Base-by-base conservation (phyloP, 169 alveolate species). In the Plasmodium vinckei region DNA sequence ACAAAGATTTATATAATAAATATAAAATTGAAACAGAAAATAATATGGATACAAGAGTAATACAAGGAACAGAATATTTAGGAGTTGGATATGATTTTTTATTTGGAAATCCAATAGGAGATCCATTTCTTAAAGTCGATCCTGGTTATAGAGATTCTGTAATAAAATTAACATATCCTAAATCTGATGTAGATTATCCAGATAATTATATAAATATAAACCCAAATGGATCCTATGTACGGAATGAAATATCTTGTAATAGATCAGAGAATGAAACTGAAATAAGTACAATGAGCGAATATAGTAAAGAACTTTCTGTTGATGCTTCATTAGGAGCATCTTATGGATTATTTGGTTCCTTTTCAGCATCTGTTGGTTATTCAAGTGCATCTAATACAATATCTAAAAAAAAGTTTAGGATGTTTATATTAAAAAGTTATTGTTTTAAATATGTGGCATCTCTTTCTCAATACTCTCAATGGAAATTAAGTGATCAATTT, bases 41-140 rank as follows among this genome's bases (percentile, higher is more conserved):
- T 57, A 67, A 65, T 9, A 82, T 82, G 82, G 39, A 46, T 10
- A 67, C 90, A 56, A 61, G 13, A 71, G 86, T 82, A 25, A 82
- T 82, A 82, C 86, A 65, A 39, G 90, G 90, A 39, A 82, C 84
- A 77, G 97, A 93, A 59, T 95, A 93, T 65, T 73, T 95, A 21
- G 97, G 97, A n/a, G 92, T 91, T 6, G 97, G 97, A 9, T 95
- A 95, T 60, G 97, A 95, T 64, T 68, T 87, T 68, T 82, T 95
- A 9, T 92, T 87, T 67, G 97, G 97, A 9, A 95, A 95, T 61
- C 97, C 97, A 1, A 77, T 95, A 21, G 97, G 97, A 10, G 97
- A 95, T 67, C 97, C 97, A 19, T 72, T 71, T 23, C 75, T 93
- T 25, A 95, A 94, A 95, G 95, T 94, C 23, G 97, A 95, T 87